phyloP scores from a whole-genome alignment of 352 stramenopile species.

The Globisporangium iwayamae region DNA sequence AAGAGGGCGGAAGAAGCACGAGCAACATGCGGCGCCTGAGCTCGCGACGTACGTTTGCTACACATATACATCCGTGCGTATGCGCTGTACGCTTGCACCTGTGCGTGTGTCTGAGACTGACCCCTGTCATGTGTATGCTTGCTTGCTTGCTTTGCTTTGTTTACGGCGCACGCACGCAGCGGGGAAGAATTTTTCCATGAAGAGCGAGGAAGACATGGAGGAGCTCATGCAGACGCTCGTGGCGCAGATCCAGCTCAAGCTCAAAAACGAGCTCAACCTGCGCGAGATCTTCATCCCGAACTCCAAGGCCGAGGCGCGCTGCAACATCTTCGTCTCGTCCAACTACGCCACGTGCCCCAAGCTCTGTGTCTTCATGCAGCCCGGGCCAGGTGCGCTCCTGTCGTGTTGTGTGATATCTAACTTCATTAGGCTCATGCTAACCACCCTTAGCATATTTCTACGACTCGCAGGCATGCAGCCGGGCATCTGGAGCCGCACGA shows the following conservation, averaged over 20 bases:
- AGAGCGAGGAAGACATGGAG: conserved; percentile 80
- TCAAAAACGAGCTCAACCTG: conserved; percentile 81
- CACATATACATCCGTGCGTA: neutral
- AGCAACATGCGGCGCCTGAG: conserved; percentile 49
- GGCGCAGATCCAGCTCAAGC: conserved; percentile 80
- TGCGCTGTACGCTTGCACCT: neutral
- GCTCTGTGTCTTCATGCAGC: conserved; percentile 82
- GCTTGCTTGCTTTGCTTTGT: neutral
- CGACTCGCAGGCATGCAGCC: conserved; percentile 46
- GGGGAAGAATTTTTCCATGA: conserved; percentile 75
- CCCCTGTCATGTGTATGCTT: neutral
- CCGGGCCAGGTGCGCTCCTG: conserved; percentile 35
- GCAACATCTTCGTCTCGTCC: conserved; percentile 82
- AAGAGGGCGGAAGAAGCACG: neutral
- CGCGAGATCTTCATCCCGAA: conserved; percentile 88
- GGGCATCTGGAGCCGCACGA: conserved; percentile 66
- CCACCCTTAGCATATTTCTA: neutral
- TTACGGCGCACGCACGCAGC: conserved; percentile 10
- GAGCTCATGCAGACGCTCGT: conserved; percentile 84
- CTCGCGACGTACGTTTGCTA: conserved; percentile 34
- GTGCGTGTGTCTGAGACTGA: neutral
- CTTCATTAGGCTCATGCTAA: too few species aligned
- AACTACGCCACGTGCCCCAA: conserved; percentile 80
- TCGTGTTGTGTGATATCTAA: too few species aligned
- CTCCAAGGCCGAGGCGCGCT: conserved; percentile 81